Evolutionary conservation across 805 yeast genomes (phyloP).

Genomic region (Starmerella geochares): DNA sequence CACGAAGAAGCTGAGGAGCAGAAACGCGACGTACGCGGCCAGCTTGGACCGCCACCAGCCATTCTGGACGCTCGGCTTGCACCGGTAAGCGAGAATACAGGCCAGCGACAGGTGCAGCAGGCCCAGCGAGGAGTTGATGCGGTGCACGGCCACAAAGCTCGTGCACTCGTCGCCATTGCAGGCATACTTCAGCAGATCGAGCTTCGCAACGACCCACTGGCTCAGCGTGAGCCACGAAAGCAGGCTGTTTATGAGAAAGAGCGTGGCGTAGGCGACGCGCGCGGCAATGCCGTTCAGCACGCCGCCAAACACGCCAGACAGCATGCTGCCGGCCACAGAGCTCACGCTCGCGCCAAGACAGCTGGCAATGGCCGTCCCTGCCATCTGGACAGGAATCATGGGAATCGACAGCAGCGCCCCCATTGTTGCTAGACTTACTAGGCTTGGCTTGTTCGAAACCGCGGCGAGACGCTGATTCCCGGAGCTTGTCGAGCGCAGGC

Average conservation of each 20-base stretch:
- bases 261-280: slow-evolving; percentile 71
- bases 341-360: slow-evolving; percentile 76
- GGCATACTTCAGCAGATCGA: slow-evolving; percentile 57
- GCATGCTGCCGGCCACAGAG: slow-evolving; percentile 46
- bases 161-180: slow-evolving; percentile 80
- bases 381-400: slow-evolving; percentile 57
- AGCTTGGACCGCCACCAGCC: slow-evolving; percentile 78
- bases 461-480: too few relatives aligned
- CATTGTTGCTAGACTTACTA: too few relatives aligned
- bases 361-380: slow-evolving; percentile 49
- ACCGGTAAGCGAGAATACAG: slow-evolving; percentile 49
- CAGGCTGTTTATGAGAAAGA: slow-evolving; percentile 66
- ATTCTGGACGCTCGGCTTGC: slow-evolving; percentile 71
- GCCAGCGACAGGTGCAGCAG: slow-evolving; percentile 65
- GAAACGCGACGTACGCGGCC: slow-evolving; percentile 41
- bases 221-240: slow-evolving; percentile 89
- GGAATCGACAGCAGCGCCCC: slow-evolving; percentile 37
- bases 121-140: slow-evolving; percentile 82
- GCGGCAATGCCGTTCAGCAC: slow-evolving; percentile 71
- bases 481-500: too few relatives aligned
- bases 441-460: too few relatives aligned
- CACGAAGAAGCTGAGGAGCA: slow-evolving; percentile 53
- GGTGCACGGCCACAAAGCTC: slow-evolving; percentile 90
- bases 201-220: slow-evolving; percentile 62
- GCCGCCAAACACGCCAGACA: slow-evolving; percentile 34